Base-by-base conservation (phyloP, 768 basidiomycete species). In the Termitomyces eurrhizus region DNA sequence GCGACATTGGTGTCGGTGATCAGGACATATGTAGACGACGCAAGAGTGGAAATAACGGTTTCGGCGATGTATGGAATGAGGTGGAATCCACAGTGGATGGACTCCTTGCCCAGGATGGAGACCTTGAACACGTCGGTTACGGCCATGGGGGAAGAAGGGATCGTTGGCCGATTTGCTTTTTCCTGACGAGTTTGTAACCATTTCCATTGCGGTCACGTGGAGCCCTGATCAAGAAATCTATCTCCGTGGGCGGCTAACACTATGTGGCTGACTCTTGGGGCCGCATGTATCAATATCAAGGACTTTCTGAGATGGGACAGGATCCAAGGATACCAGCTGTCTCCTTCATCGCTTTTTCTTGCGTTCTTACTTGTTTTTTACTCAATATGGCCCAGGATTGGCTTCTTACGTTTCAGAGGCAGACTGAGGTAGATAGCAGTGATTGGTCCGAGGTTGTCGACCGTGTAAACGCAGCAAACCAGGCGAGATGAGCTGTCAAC, bases 41-140 rank as follows among this genome's bases (percentile, higher is more conserved):
- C 80, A 26, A 95, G 80, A 1, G 83, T 82, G 4, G 78, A 70
- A 59, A 92, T 75, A 61, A 95, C 85, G 18, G 90, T 96, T 44
- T 74, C 65, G 49, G 82, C 85, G 75, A 96, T 92, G 82, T 98
- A 90, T 2, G 90, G 85, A 64, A 92, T 81, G 59, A 99, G 85
- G 72, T 94, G 94, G 68, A 98, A 95, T 39, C 95, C 95, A 67
- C 92, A 92, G 72, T 95, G 95, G 65, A 98, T 97, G 44, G 89
- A 83, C 35, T 95, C 87, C 66, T 82, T 90, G 42, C 88, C 88
- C 35, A 95, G 82, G 71, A 96, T 95, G 46, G 89, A 85, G 60
- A 96, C 88, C 72, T 87, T 91, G 70, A 84, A 74, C 41, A 93
- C 77, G 74, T 91, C 87, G 32, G 81, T 75, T 60, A 74, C 72